Base-by-base conservation (phyloP, 1,284 basidiomycete genomes). In the Neotropicomus parvogracilis region DNA sequence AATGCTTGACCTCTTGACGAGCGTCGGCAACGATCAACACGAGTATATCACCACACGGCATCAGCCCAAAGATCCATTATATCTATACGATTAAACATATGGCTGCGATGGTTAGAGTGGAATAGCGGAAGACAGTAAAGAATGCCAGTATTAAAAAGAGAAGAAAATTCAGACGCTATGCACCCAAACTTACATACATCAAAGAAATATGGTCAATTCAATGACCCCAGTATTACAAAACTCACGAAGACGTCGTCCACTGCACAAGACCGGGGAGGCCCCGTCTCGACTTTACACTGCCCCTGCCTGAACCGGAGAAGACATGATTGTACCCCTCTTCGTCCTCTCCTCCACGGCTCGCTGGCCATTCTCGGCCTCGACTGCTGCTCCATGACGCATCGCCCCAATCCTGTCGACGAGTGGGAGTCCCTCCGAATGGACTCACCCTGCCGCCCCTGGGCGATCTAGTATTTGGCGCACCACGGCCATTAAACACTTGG, bases 191-290 rank as follows among this genome's bases (percentile, higher is more conserved):
- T 48, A 50, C 49, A 48, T 46, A 29, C 52, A 49, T 40, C 0
- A 38, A 40, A 5, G 44, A 52, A 43, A 39, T 33, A 33, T 32
- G 16, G 10, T 41, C 40, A 26, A 50, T 26, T 45, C 41, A 37
- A 43, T 17, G 28, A 33, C 29, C 20, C 32, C 28, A 42, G 14
- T 14, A 17, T 42, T 29, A 27, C 20, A 12, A 29, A 24, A 49
- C 51, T 58, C 44, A 64, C 42, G 60, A 53, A 24, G 62, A 49
- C 32, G 56, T 47, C 32, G 59, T 58, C 64, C 61, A 67, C 43
- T 67, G 61, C 12, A 52, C 36, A 16, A 66, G 45, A 33, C 63
- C 45, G 29, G 63, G 65, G 31, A 65, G 50, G 14, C 53, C 63
- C 27, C 50, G 53, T 41, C 52, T 62, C 53, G 57, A 58, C 46